Percentiles rank a stretch among this genome's conserved stretches.
These are phyloP conservation scores for Penicillium atrosanguineum DNA, from an alignment of 495 filamentous ascomycete genomes.

Conservation along the genomic window DNA sequence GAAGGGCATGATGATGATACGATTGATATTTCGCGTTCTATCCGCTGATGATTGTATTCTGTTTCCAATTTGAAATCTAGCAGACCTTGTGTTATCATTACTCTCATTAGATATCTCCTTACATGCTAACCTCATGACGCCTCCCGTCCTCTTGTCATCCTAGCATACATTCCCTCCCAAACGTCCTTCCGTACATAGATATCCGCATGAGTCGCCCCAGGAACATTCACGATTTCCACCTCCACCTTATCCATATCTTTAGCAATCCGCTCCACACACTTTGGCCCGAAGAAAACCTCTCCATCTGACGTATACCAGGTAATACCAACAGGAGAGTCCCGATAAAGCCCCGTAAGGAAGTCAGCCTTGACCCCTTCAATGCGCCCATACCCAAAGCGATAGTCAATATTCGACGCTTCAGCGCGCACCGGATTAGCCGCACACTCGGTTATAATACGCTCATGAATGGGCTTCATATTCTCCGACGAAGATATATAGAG, in stretches of 20 bases:
- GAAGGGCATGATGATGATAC: conserved; percentile 4
- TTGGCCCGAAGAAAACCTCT: conserved; percentile 7
- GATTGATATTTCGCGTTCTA: neutral
- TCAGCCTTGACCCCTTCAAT: conserved; percentile 1
- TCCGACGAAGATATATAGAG: no score
- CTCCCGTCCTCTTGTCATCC: neutral
- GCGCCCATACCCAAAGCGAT: conserved; percentile 5
- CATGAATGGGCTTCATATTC: no score
- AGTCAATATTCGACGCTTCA: conserved; percentile 1
- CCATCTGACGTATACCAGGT: conserved; percentile 4
- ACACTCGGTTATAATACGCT: no score
- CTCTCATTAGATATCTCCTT: neutral
- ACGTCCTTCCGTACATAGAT: conserved; percentile 12
- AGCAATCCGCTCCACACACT: neutral
- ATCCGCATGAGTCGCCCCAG: conserved; percentile 4
- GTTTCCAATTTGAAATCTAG: neutral
- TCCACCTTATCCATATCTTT: neutral
- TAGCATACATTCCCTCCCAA: conserved; percentile 2
- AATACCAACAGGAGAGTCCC: conserved; percentile 2
- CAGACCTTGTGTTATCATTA: neutral
- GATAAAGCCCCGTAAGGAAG: neutral
- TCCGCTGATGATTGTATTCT: neutral
- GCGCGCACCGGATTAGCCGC: neutral
- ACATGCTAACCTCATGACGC: no score
- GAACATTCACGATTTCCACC: conserved; percentile 2